Evolutionary conservation across 164 flowering plant species (phyloP).

Genomic region (Amborella trichopoda): DNA sequence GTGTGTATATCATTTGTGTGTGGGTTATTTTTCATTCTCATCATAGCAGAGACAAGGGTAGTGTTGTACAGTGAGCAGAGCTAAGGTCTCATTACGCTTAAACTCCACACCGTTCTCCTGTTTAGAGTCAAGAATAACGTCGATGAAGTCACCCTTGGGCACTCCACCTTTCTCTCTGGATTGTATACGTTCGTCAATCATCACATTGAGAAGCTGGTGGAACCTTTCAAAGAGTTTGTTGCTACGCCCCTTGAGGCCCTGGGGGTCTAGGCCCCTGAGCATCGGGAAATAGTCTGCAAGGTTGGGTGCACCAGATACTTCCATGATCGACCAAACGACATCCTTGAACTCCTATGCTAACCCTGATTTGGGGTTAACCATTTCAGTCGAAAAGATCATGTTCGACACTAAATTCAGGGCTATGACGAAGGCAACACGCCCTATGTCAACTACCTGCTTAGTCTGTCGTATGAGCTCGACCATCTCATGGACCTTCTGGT

Average conservation of each 20-base stretch:
- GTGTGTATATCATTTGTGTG: no score
- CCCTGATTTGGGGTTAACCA: conserved; percentile 14
- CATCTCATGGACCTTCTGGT: no score
- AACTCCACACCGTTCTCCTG: no score
- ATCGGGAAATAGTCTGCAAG: conserved; percentile 20
- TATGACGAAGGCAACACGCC: conserved; percentile 13
- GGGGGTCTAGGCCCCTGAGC: conserved; percentile 19
- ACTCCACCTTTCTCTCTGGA: conserved; percentile 15
- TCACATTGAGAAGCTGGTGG: conserved; percentile 21
- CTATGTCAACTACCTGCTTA: conserved; percentile 11
- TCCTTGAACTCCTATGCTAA: conserved; percentile 19
- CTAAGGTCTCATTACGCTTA: no score
- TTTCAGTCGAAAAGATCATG: conserved; percentile 19
- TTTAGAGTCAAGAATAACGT: no score
- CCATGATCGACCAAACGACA: conserved; percentile 22
- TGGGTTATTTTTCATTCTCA: no score
- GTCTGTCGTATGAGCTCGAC: no score
- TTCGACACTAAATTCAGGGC: conserved; percentile 21
- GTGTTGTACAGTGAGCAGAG: no score
- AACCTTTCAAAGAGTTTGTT: conserved; percentile 17
- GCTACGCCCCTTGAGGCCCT: conserved; percentile 18
- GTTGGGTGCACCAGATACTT: conserved; percentile 20
- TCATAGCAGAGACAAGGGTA: no score
- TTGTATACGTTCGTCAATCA: conserved; percentile 21
- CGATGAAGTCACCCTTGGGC: no score